Conservation (phyloP, 2,329 filamentous ascomycete species). For the Orbilia javanica region DNA sequence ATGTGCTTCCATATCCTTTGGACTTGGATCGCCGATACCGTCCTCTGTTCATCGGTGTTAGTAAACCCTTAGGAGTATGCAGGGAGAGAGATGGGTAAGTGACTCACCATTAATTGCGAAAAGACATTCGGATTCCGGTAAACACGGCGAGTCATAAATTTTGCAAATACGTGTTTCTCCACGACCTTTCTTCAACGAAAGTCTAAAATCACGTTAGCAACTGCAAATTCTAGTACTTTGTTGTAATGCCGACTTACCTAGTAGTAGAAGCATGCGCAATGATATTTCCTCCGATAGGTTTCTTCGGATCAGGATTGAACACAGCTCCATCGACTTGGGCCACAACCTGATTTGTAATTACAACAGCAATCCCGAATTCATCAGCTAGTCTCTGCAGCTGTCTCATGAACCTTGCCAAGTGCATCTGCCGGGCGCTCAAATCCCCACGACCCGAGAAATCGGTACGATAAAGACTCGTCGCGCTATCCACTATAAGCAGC, state of each 20-base stretch:
- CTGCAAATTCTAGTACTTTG: neutral
- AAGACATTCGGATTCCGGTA: slow-evolving; percentile 94
- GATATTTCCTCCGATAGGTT: slow-evolving; percentile 98
- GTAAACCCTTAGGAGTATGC: neutral
- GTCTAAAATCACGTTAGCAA: slow-evolving; percentile 65
- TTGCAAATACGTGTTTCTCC: slow-evolving; percentile 97
- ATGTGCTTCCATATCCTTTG: slow-evolving; percentile 89
- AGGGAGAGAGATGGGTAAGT: neutral
- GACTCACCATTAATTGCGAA: slow-evolving; percentile 82
- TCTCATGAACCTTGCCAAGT: slow-evolving; percentile 89
- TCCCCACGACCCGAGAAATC: slow-evolving; percentile 98
- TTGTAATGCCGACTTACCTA: slow-evolving; percentile 61
- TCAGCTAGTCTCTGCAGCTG: slow-evolving; percentile 82
- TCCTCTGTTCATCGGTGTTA: slow-evolving; percentile 73
- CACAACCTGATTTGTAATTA: slow-evolving; percentile 99
- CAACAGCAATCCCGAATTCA: slow-evolving; percentile 94
- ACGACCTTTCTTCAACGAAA: slow-evolving; percentile 95
- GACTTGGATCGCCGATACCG: slow-evolving; percentile 93
- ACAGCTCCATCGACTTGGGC: slow-evolving; percentile 97
- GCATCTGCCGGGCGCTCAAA: slow-evolving; percentile 90
- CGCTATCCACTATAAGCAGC: slow-evolving; percentile 93
- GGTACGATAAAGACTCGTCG: slow-evolving; percentile 93
- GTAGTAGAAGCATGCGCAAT: slow-evolving; percentile 98
- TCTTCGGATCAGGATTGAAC: slow-evolving; percentile 99
- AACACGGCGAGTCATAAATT: slow-evolving; percentile 97